Evolutionary conservation across 371 early-diverging fungal species (phyloP), one percentile per base, ranked within the genome.

Genomic region (Mortierella sp.): DNA sequence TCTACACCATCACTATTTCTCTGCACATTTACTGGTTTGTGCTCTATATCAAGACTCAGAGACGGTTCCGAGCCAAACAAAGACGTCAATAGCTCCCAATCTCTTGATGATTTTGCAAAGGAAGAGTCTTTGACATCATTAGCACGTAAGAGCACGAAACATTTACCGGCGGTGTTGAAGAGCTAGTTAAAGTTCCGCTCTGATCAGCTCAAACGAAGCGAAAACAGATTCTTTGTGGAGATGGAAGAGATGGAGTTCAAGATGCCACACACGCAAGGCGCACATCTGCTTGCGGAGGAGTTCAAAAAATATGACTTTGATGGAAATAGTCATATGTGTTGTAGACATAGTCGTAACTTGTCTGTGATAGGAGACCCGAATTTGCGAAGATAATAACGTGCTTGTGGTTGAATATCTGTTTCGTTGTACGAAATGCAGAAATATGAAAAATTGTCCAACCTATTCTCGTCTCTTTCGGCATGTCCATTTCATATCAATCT

Each of bases 21-120:
- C 53, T 81, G 0, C 82, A 81, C 43, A 36, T 81, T 11, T 81
- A 81, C 61, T 81, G 82, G 82, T 81, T 81, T 28, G 70, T 66
- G 36, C 55, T 76, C 41, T 81, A 81, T 47, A 58, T 76, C 60
- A 60, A 76, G 47, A 69, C 68, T 9, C 82, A 81, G 33, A 62
- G 45, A 9, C 22, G 48, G 36, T 81, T 69, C 57, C 53, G 52
- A 24, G 66, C 69, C 45, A 75, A 69, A 55, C 69, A 69, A 53
- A 65, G 68, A 16, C 66, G 76, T 8, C 64, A 67, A 21, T 72
- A 80, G 8, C 45, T 71, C 64, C 13, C 67, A 52, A 58, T 65
- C 67, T 9, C 60, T 71, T 22, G 67, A 69, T 21, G n/a, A 22
- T 15, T 45, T 69, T 7, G 69, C 60, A 5, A 63, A 52, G 55